Percentiles rank a stretch among this genome's conserved stretches.
Evolutionary conservation across 1,284 basidiomycete genomes (phyloP).

Genomic region (Waitea zeae): DNA sequence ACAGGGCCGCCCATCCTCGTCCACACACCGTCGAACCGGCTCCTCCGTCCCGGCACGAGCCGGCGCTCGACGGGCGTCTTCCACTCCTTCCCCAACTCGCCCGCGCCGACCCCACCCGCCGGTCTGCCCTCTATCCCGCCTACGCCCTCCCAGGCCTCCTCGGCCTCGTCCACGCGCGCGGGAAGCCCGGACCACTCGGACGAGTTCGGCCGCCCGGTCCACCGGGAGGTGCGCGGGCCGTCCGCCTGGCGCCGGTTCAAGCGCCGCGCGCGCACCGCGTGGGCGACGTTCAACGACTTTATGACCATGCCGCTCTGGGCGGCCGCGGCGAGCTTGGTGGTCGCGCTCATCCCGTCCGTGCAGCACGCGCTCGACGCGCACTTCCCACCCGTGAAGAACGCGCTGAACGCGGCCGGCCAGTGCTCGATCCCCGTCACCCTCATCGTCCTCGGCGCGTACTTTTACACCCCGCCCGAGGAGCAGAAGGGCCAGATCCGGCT

Average conservation of each 20-base stretch:
- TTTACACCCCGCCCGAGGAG: conserved; percentile 29
- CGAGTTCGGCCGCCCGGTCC: conserved; percentile 10
- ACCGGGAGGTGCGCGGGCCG: conserved; percentile 11
- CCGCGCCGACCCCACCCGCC: conserved; percentile 14
- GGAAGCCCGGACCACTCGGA: conserved; percentile 16
- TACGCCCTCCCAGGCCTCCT: no score
- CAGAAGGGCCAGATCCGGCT: not conserved
- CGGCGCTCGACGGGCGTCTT: conserved; percentile 19
- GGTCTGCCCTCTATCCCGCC: conserved; percentile 11
- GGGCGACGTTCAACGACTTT: conserved; percentile 45
- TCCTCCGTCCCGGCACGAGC: conserved; percentile 6
- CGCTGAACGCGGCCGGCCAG: conserved; percentile 53
- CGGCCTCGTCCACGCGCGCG: not conserved
- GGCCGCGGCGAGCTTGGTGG: conserved; percentile 61
- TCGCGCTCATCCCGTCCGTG: conserved; percentile 64
- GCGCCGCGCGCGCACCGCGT: conserved; percentile 14
- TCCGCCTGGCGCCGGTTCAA: conserved; percentile 16
- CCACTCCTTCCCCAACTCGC: conserved; percentile 52
- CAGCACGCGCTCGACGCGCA: conserved; percentile 51
- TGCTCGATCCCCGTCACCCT: conserved; percentile 84
- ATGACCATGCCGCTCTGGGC: conserved; percentile 84
- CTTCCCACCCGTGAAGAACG: conserved; percentile 54
- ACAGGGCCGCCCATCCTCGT: not conserved
- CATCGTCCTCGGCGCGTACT: conserved; percentile 87
- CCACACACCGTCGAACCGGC: conserved; percentile 8